Conservation (phyloP, 2,329 filamentous ascomycete genomes). For the Botrytis medusae region DNA sequence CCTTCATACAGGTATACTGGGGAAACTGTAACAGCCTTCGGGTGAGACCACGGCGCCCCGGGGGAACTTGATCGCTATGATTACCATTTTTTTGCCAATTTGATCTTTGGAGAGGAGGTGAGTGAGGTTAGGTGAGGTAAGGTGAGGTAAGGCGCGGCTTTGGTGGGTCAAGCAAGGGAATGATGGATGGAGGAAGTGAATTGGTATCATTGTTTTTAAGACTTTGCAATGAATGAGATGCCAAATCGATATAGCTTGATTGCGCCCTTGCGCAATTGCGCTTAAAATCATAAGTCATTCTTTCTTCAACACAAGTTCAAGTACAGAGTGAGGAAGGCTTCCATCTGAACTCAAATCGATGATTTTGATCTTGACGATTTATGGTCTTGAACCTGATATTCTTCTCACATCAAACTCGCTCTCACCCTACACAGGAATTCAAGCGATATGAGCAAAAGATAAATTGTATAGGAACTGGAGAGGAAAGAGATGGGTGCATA, state of each 20-base stretch:
- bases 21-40: slow-evolving; percentile 1
- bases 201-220: not conserved
- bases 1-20: slow-evolving; percentile 8
- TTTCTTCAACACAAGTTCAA: not conserved
- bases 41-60: not conserved
- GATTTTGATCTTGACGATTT: too few species aligned
- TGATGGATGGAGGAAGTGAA: not conserved
- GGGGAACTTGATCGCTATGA: slow-evolving; percentile 1
- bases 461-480: not conserved
- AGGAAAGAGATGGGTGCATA: not conserved
- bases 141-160: not conserved
- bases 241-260: not conserved
- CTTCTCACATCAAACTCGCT: not conserved
- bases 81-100: not conserved
- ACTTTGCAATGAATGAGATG: too few species aligned
- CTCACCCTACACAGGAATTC: not conserved
- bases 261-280: not conserved
- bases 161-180: not conserved
- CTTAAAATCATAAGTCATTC: not conserved
- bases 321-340: not conserved
- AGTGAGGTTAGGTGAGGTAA: not conserved
- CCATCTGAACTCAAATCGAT: not conserved
- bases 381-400: not conserved
- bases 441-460: not conserved
- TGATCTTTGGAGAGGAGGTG: not conserved